phyloP scores from a whole-genome alignment of 2,329 filamentous ascomycete species.

The Neofusicoccum sp. region DNA sequence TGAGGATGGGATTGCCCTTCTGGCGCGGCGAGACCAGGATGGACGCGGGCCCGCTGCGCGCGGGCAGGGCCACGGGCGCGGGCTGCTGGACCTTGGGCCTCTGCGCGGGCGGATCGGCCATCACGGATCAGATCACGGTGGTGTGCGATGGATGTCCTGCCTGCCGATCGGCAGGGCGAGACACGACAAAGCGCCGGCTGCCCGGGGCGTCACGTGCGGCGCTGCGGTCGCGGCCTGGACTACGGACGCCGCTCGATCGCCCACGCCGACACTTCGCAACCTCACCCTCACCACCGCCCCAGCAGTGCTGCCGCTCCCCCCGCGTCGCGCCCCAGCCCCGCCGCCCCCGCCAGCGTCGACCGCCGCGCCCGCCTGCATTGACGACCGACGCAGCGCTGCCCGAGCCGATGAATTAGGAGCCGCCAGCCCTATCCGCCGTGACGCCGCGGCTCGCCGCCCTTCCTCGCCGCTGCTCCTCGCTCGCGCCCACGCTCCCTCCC shows the following conservation, averaged over 20 bases:
- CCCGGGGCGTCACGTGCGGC: not conserved
- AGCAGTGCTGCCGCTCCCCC: constrained; percentile 11
- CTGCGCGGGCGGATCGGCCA: constrained; percentile 2
- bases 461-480: constrained; percentile 3
- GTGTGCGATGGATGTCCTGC: not conserved
- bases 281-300: constrained; percentile 8
- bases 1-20: constrained; percentile 90
- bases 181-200: not conserved
- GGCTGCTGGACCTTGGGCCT: constrained; percentile 69
- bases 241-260: not conserved
- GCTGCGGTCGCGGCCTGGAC: not conserved
- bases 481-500: constrained; percentile 3
- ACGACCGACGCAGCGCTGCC: not conserved
- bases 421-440: constrained; percentile 19
- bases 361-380: not conserved
- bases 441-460: constrained; percentile 20
- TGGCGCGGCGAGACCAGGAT: constrained; percentile 90
- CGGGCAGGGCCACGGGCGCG: constrained; percentile 79
- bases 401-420: constrained; percentile 8
- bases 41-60: constrained; percentile 64
- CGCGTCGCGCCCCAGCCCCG: not conserved
- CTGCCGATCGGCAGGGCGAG: constrained; percentile 1
- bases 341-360: not conserved
- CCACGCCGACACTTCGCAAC: not conserved
- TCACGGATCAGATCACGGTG: not conserved